Base-by-base conservation (phyloP, 1,139 yeast species). In the Yamadazyma atmosphaerica region DNA sequence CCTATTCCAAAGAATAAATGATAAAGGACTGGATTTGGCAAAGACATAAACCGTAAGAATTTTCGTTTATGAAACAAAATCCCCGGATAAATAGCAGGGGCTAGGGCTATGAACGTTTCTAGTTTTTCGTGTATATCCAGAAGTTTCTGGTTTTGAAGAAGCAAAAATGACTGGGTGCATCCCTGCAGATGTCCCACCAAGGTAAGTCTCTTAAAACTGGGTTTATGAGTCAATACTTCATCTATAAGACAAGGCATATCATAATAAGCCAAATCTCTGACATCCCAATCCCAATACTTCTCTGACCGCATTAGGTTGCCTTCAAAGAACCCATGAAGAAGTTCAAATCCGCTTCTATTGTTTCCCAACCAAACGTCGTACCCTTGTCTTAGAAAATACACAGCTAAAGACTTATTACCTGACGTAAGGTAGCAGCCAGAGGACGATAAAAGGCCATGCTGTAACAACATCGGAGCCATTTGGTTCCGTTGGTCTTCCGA, bases 361-460 rank as follows among this genome's bases (percentile, higher is more conserved):
- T 90, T 89, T 1, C 97, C 98, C 39, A 92, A 61, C 97, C 98
- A 92, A 1, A 92, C 92, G 51, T 92, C 98, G 56, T 74, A 88
- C 0, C 96, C 96, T 23, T 66, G 59, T 17, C 73, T 66, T 31
- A 71, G 61, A 21, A 90, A 65, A 49, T 68, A 74, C 48, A 79
- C 81, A 0, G 94, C 94, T 37, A 92, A 56, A 5, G 95, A 85
- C 42, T 86, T 78, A 39, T 70, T 68, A 0, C 97, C 98, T 14
- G 86, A 68, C 0, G 95, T 82, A 24, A 92, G 72, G 58, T 74
- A 92, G 0, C 96, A 85, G 0, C 92, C 97, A 0, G 94, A 81
- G 21, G 95, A 83, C 52, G 89, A 95, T 47, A 92, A 65, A 14
- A 92, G 69, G 0, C 98, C 98, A 52, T 92, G 98, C 18, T 90